phyloP scores from a whole-genome alignment of 495 filamentous ascomycete species.

The Emericellopsis terricola region DNA sequence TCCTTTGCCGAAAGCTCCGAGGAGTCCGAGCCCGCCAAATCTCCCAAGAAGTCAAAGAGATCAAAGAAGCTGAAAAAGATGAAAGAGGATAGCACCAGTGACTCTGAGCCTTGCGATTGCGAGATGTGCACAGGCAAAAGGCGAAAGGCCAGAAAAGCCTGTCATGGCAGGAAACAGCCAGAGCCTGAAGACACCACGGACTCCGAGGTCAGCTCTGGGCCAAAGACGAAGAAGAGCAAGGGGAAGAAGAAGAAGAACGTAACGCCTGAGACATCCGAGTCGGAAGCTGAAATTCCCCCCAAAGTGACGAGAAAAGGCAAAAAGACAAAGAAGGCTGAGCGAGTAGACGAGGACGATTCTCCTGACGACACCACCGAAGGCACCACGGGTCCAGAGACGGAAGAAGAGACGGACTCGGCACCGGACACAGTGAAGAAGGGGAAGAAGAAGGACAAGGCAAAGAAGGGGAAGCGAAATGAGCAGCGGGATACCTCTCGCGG shows the following conservation, averaged over 20 bases:
- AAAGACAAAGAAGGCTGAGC: slow-evolving; percentile 2
- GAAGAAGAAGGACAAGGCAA: slow-evolving; percentile 5
- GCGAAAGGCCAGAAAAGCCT: too few species aligned
- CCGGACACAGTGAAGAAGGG: slow-evolving; percentile 4
- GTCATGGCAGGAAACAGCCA: too few species aligned
- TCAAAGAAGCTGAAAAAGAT: slow-evolving; percentile 4
- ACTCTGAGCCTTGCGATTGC: slow-evolving; percentile 6
- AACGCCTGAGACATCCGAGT: neutral
- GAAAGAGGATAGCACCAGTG: neutral
- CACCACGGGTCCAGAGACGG: too few species aligned
- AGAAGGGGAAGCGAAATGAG: neutral
- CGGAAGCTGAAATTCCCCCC: slow-evolving; percentile 1
- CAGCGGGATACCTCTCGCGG: neutral
- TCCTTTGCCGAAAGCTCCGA: slow-evolving; percentile 1
- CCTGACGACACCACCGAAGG: too few species aligned
- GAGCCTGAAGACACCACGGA: too few species aligned
- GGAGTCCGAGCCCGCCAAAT: neutral
- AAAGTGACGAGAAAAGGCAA: slow-evolving; percentile 1
- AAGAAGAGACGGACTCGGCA: slow-evolving; percentile 1
- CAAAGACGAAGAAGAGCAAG: neutral
- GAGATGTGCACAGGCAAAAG: too few species aligned
- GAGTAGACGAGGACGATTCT: neutral
- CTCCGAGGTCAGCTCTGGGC: too few species aligned
- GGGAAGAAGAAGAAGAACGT: slow-evolving; percentile 5
- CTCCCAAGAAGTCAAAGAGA: slow-evolving; percentile 1